phyloP scores from a whole-genome alignment of 805 yeast species.

The Kazachstania kunashirensis region DNA sequence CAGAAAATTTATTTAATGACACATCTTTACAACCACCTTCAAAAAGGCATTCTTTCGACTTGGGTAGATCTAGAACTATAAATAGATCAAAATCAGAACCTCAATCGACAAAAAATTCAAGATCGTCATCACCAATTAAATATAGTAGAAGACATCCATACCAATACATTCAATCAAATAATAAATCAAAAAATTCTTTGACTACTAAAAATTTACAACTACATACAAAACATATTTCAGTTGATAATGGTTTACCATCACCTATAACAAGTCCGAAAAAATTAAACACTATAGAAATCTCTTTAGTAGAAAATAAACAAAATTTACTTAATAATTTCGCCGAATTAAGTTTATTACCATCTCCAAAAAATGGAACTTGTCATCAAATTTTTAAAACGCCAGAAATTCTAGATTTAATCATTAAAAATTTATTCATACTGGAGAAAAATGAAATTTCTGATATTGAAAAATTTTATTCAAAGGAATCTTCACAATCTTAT shows the following conservation, averaged over 20 bases:
- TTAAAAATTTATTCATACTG: slow-evolving; percentile 30
- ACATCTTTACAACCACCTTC: slow-evolving; percentile 2
- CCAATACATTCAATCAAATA: slow-evolving; percentile 2
- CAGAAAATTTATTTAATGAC: slow-evolving; percentile 1
- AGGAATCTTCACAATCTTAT: slow-evolving; percentile 56
- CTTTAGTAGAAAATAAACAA: background rate
- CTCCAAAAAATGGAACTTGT: slow-evolving; percentile 2
- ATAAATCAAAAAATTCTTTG: background rate
- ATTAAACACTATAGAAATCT: background rate
- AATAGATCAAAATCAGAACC: slow-evolving; percentile 1
- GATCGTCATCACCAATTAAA: slow-evolving; percentile 4
- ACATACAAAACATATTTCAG: slow-evolving; percentile 2
- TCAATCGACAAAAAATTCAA: background rate
- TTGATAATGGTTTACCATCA: slow-evolving; percentile 5
- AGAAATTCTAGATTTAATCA: slow-evolving; percentile 56
- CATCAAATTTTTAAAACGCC: slow-evolving; percentile 59
- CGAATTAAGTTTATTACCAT: slow-evolving; percentile 4
- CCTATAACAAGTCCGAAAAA: slow-evolving; percentile 8
- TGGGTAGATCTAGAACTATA: background rate
- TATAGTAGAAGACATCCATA: slow-evolving; percentile 5
- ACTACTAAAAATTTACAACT: background rate
- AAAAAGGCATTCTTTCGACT: slow-evolving; percentile 1
- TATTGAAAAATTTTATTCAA: slow-evolving; percentile 38
- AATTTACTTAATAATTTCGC: slow-evolving; percentile 5
- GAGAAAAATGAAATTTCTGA: slow-evolving; percentile 37